Conservation (phyloP, 495 filamentous ascomycete species). For the Aspergillus campestris region DNA sequence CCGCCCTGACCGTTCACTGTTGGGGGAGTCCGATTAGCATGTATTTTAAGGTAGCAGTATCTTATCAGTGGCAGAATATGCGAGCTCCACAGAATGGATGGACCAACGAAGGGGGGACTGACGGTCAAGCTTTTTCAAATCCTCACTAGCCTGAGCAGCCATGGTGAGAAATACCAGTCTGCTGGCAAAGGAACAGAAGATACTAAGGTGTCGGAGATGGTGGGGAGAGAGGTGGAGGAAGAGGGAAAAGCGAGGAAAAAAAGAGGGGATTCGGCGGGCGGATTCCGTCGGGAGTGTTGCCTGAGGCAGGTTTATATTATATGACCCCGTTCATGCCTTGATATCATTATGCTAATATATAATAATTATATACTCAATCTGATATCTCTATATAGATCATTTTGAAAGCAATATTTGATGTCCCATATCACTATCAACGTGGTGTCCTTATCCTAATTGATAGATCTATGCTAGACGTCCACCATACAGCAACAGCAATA, state of each 20-base stretch:
- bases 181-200: background rate
- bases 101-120: conserved; percentile 7
- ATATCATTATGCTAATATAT: too few relatives aligned
- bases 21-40: conserved; percentile 1
- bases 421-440: too few relatives aligned
- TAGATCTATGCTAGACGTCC: too few relatives aligned
- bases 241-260: conserved; percentile 7
- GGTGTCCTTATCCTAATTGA: too few relatives aligned
- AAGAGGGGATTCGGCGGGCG: background rate
- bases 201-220: conserved; percentile 2
- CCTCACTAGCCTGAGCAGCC: conserved; percentile 45
- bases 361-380: too few relatives aligned
- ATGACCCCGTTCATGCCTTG: too few relatives aligned
- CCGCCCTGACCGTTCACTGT: conserved; percentile 44
- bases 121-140: conserved; percentile 47
- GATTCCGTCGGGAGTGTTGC: background rate
- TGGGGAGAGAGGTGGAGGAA: conserved; percentile 1
- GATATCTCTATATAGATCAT: too few relatives aligned
- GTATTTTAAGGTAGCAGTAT: background rate
- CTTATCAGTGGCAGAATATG: conserved; percentile 13
- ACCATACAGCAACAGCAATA: too few relatives aligned
- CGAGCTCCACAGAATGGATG: background rate
- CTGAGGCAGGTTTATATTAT: background rate
- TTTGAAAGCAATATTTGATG: too few relatives aligned
- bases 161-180: conserved; percentile 21